Percentiles rank a stretch among this genome's conserved stretches.
Evolutionary conservation across 2,329 filamentous ascomycete species (phyloP).

Genomic region (Incumbomyces lentus): DNA sequence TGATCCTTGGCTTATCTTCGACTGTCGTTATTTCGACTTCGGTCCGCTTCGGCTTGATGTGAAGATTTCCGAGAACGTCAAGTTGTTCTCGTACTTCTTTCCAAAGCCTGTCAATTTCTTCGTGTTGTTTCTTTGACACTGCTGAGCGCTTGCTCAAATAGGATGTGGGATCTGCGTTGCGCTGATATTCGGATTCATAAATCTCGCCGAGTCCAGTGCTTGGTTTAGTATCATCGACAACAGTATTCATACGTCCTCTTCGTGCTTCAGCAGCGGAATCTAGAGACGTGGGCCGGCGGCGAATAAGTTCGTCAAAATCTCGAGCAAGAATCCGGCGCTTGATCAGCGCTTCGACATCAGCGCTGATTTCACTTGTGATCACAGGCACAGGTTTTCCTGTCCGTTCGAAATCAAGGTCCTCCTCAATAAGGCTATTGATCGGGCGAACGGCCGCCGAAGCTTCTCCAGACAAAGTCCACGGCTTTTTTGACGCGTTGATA

Average conservation of each 20-base stretch:
- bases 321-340: constrained; percentile 82
- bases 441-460: constrained; percentile 72
- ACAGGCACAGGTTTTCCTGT: constrained; percentile 90
- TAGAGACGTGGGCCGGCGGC: constrained; percentile 65
- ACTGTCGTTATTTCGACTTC: constrained; percentile 77
- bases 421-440: constrained; percentile 81
- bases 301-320: constrained; percentile 85
- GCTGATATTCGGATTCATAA: constrained; percentile 87
- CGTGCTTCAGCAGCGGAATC: constrained; percentile 51
- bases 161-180: constrained; percentile 62
- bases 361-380: constrained; percentile 81
- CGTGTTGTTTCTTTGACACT: constrained; percentile 70
- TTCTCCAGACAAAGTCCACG: constrained; percentile 86
- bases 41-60: constrained; percentile 83
- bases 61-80: constrained; percentile 83
- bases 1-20: constrained; percentile 78
- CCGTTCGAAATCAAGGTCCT: constrained; percentile 92
- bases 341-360: constrained; percentile 86
- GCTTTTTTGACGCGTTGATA: constrained; percentile 75
- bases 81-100: constrained; percentile 67
- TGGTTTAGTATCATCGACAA: constrained; percentile 79
- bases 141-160: constrained; percentile 76
- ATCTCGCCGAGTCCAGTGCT: constrained; percentile 79
- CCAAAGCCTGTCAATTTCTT: constrained; percentile 75
- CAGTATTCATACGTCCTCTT: constrained; percentile 54